Percentiles rank a stretch among this genome's conserved stretches.
Evolutionary conservation across 352 stramenopile genomes (phyloP).

Genomic region (Pythium monospermum): DNA sequence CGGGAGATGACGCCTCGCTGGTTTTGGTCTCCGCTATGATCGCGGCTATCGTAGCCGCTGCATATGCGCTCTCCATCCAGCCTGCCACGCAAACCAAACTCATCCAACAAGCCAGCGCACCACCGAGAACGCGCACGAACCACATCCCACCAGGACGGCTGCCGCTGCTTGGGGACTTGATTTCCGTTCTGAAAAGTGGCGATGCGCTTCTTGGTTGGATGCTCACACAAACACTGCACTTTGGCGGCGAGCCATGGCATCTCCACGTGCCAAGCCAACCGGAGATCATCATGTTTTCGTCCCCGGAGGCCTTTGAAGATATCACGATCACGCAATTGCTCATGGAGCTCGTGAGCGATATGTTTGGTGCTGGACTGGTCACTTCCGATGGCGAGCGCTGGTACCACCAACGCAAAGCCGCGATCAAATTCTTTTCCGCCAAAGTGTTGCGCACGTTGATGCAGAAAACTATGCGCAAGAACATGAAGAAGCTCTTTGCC

Average conservation of each 20-base stretch:
- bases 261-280: conserved; percentile 5
- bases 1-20: too few relatives aligned
- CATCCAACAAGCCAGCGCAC: too few relatives aligned
- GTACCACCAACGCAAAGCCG: conserved; percentile 15
- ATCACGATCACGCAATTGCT: conserved; percentile 16
- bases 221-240: conserved; percentile 9
- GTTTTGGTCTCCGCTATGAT: too few relatives aligned
- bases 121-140: too few relatives aligned
- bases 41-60: too few relatives aligned
- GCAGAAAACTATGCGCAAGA: conserved; percentile 13
- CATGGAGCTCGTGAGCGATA: conserved; percentile 14
- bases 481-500: conserved; percentile 2
- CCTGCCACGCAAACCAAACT: too few relatives aligned
- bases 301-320: conserved; percentile 16
- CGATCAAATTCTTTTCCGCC: conserved; percentile 12
- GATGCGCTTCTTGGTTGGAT: too few relatives aligned
- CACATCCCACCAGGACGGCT: too few relatives aligned
- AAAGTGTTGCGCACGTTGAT: conserved; percentile 5
- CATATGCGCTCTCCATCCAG: too few relatives aligned
- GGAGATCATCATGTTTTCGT: conserved; percentile 16
- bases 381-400: conserved; percentile 14
- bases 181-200: too few relatives aligned
- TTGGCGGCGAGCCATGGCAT: conserved; percentile 8
- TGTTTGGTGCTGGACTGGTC: too few relatives aligned
- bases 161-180: too few relatives aligned